These are phyloP conservation scores for Lentinus brumalis DNA, from an alignment of 768 basidiomycete genomes.

Conservation along the genomic window DNA sequence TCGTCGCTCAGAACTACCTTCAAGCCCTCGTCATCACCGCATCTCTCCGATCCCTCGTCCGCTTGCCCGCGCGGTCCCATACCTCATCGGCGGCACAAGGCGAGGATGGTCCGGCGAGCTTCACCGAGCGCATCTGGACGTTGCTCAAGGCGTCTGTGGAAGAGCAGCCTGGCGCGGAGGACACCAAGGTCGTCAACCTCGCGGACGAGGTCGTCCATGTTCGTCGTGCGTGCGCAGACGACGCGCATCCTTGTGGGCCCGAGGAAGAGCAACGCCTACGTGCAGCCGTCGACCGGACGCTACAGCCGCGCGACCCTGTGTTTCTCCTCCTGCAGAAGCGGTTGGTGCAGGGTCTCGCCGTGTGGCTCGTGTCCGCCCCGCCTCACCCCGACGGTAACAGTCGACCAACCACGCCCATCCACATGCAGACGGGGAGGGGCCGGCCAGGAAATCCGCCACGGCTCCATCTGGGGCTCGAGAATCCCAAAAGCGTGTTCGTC, in stretches of 20 bases:
- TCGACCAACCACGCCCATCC: neutral
- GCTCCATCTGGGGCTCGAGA: constrained; percentile 11
- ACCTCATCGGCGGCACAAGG: neutral
- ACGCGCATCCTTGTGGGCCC: constrained; percentile 20
- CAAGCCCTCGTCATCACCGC: constrained; percentile 72
- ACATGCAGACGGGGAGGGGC: constrained; percentile 26
- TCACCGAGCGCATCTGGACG: constrained; percentile 65
- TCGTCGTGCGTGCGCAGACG: constrained; percentile 35
- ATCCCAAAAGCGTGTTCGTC: constrained; percentile 5
- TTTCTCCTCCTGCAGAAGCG: constrained; percentile 65
- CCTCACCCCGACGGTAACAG: constrained; percentile 8
- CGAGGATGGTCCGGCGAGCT: constrained; percentile 30
- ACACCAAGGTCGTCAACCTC: constrained; percentile 65
- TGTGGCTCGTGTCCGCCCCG: constrained; percentile 24
- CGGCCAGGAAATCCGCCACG: constrained; percentile 16
- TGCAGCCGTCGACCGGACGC: constrained; percentile 61
- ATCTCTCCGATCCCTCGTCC: constrained; percentile 57
- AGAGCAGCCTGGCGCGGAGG: constrained; percentile 34
- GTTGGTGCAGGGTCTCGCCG: constrained; percentile 44
- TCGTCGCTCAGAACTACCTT: constrained; percentile 66
- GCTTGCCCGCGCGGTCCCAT: constrained; percentile 34
- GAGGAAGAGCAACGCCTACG: constrained; percentile 57
- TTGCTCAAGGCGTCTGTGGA: constrained; percentile 61
- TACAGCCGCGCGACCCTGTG: constrained; percentile 65
- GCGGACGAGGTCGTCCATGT: constrained; percentile 74